These are phyloP conservation scores for Solanum chaucha DNA, from an alignment of 257 asterid genomes.

Conservation along the genomic window DNA sequence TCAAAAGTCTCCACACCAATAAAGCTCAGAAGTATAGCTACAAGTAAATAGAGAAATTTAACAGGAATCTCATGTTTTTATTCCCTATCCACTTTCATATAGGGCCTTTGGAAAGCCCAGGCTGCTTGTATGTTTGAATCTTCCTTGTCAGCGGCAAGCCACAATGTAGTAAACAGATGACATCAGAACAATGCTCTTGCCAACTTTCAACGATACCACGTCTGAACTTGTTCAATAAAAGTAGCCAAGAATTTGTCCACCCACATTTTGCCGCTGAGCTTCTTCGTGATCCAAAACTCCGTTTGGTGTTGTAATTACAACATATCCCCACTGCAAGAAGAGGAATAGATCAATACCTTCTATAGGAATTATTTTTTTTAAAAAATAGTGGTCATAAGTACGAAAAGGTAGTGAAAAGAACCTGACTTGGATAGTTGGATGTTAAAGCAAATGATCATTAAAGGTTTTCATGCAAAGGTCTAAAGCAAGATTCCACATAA, in stretches of 20 bases:
- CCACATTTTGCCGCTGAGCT: constrained; percentile 72
- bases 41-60: background rate
- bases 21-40: background rate
- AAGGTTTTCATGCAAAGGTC: background rate
- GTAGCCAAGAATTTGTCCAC: constrained; percentile 96
- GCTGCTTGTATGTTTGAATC: background rate
- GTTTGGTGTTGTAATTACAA: constrained; percentile 84
- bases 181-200: background rate
- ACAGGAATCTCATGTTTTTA: background rate
- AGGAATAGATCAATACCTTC: background rate
- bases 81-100: background rate
- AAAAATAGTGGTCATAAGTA: background rate
- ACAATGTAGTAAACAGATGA: background rate
- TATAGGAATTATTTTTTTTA: background rate
- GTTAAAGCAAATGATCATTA: background rate
- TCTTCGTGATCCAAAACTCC: constrained; percentile 96
- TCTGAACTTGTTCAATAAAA: constrained; percentile 36
- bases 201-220: background rate
- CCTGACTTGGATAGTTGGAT: background rate
- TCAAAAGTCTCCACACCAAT: background rate
- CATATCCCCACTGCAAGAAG: constrained; percentile 86
- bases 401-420: background rate
- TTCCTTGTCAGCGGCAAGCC: background rate
- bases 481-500: background rate
- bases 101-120: background rate